Evolutionary conservation across 2,329 filamentous ascomycete species (phyloP).

Genomic region (Ophidiomyces ophidiicola): DNA sequence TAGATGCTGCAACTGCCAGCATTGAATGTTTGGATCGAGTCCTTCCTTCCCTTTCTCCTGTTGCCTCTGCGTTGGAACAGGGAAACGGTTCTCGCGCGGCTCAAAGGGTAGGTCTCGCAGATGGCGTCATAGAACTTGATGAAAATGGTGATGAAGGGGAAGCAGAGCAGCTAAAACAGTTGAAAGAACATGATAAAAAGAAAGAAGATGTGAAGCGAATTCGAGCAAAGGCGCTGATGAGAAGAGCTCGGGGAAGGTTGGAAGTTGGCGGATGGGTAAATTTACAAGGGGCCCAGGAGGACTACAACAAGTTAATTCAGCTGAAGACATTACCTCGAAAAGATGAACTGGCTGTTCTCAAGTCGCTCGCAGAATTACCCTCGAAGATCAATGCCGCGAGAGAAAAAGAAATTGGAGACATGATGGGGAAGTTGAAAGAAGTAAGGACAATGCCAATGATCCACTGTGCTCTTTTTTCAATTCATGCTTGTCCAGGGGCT

Average conservation of each 20-base stretch:
- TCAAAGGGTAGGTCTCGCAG: slow-evolving; percentile 17
- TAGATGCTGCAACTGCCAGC: slow-evolving; percentile 59
- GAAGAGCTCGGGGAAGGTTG: slow-evolving; percentile 60
- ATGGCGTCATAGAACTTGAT: slow-evolving; percentile 15
- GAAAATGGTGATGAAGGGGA: slow-evolving; percentile 28
- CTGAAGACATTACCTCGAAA: slow-evolving; percentile 47
- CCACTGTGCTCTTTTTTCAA: background rate
- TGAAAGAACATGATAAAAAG: slow-evolving; percentile 36
- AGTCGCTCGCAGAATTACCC: slow-evolving; percentile 55
- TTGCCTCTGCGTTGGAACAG: slow-evolving; percentile 19
- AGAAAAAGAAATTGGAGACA: slow-evolving; percentile 80
- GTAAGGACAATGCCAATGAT: slow-evolving; percentile 30
- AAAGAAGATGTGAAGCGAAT: slow-evolving; percentile 60
- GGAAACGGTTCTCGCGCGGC: slow-evolving; percentile 6
- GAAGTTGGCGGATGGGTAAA: slow-evolving; percentile 67
- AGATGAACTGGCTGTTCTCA: slow-evolving; percentile 56
- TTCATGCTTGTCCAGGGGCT: background rate
- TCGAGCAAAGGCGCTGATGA: slow-evolving; percentile 68
- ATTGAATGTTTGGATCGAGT: slow-evolving; percentile 60
- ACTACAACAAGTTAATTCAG: slow-evolving; percentile 60
- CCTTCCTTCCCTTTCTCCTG: slow-evolving; percentile 24
- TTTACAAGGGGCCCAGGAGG: slow-evolving; percentile 63
- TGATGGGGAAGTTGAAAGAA: slow-evolving; percentile 93
- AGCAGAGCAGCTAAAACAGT: slow-evolving; percentile 32
- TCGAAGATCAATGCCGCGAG: slow-evolving; percentile 61